Base-by-base conservation (phyloP, 148 eudicot species). In the Fagopyrum tataricum region DNA sequence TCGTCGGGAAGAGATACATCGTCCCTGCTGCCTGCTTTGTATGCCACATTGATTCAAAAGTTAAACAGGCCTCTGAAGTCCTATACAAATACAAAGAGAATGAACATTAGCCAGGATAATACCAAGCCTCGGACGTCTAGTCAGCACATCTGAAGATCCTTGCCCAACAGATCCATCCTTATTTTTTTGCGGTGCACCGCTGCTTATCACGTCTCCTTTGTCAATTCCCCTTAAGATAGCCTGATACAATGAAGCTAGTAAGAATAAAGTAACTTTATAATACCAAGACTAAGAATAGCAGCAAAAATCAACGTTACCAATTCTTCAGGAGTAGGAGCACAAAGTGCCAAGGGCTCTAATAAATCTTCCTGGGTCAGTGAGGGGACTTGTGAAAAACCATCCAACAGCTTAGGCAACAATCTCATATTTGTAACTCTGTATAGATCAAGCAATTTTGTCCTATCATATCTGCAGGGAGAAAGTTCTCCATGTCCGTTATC, bases 91-190 rank as follows among this genome's bases (percentile, higher is more conserved):
- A 44, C 7, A 44, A 42, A 31, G 12, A 14, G 49, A 24, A 74
- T 26, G 20, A 20, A 49, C n/a, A 62, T 18, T n/a, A 14, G n/a
- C 4, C 21, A 76, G 37, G 41, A 26, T 24, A 23, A 20, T 88
- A 95, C 99, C 99, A 72, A 84, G 78, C 72, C 81, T 89, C 41
- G 76, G 49, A 76, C 92, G 87, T 74, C 96, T 87, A 15, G 91
- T 73, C 26, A 79, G 90, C 66, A 75, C 79, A 80, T 96, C 99
- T 71, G 49, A 79, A 23, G 92, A 66, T 39, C 85, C 83, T 75
- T 87, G 81, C 49, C 91, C 96, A 67, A 78, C 67, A 75, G 94
- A 81, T 71, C 88, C 97, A 51, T 92, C 99, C 87, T 92, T 96
- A 7, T 89, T 78, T 64, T 79, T 71, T 77, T 87, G 99, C 39